Evolutionary conservation across 768 basidiomycete species (phyloP), one percentile per base, ranked within the genome.

Genomic region (Trichaptum fuscoviolaceum): DNA sequence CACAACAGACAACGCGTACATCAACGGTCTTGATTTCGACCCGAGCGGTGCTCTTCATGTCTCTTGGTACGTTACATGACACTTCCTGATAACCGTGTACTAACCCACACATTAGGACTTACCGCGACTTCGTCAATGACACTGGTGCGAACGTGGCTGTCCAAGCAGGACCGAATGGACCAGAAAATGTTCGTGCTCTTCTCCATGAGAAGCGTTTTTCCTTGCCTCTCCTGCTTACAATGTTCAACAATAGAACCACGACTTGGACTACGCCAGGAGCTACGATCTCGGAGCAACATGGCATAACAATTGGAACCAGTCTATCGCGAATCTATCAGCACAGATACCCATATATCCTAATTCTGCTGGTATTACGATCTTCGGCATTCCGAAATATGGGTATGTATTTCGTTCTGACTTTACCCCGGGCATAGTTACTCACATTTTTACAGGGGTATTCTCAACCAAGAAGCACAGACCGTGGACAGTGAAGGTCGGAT

Each of bases 71-170:
- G 68, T 52, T 8, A 20, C 57, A 10, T 23, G 12, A 30, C 63
- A 24, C 61, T 66, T 4, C 15, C 42, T 17, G n/a, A 24, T 24
- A 35, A 17, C 61, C 30, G 4, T 12, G 1, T 36, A 9, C n/a
- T 36, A 2, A 26, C 27, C 2, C n/a, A 12, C 17, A 27, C 24
- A 2, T 10, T 30, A 79, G 77, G 78, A 78, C 77, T 10, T 79
- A 79, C 57, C 76, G 76, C 0, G 77, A 79, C 71, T 79, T 73
- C 64, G 76, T 78, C n/a, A 77, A 78, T 52, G 77, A 79, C 65
- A 77, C 72, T 4, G 78, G 77, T 15, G 73, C 77, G 63, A 70
- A 78, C 35, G 77, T 78, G 35, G 78, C 78, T 8, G 78, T 79
- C 18, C 68, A 79, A 69, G 77, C 78, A 8, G 78, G 78, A 0